Conservation (phyloP, 1,284 basidiomycete species). For the Trametes polyzona region DNA sequence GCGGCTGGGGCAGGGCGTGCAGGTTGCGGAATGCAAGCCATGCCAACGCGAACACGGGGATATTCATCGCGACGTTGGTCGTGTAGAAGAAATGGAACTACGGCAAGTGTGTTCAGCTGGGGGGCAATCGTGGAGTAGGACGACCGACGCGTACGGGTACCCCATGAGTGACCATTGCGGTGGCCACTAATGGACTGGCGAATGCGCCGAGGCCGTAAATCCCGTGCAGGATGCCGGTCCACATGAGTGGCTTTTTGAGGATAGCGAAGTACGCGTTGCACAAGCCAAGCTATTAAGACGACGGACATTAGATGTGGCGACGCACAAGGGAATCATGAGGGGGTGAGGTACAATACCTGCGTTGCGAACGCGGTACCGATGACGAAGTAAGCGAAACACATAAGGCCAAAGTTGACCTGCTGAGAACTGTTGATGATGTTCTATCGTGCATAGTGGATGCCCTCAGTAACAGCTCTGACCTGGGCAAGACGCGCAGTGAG, state of each 20-base stretch:
- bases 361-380: constrained; percentile 37
- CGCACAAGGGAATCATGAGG: too few species aligned
- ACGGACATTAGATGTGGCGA: neutral
- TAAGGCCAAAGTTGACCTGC: constrained; percentile 33
- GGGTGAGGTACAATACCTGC: constrained; percentile 25
- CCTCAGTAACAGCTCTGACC: too few species aligned
- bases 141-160: constrained; percentile 35
- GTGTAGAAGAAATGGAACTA: constrained; percentile 37
- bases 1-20: constrained; percentile 27
- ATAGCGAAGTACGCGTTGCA: constrained; percentile 38
- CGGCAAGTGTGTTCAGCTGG: too few species aligned
- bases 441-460: constrained; percentile 16
- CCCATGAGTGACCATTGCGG: constrained; percentile 34
- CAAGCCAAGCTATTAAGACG: constrained; percentile 31
- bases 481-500: neutral
- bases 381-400: constrained; percentile 40
- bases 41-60: constrained; percentile 30
- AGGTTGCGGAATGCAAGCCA: constrained; percentile 34
- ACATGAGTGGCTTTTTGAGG: constrained; percentile 36
- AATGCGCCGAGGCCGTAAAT: constrained; percentile 39
- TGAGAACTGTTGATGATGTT: constrained; percentile 40
- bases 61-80: constrained; percentile 35
- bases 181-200: constrained; percentile 37
- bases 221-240: constrained; percentile 37
- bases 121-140: neutral